Evolutionary conservation across 495 filamentous ascomycete species (phyloP), one percentile per base, ranked within the genome.

Genomic region (Niebla homalea): DNA sequence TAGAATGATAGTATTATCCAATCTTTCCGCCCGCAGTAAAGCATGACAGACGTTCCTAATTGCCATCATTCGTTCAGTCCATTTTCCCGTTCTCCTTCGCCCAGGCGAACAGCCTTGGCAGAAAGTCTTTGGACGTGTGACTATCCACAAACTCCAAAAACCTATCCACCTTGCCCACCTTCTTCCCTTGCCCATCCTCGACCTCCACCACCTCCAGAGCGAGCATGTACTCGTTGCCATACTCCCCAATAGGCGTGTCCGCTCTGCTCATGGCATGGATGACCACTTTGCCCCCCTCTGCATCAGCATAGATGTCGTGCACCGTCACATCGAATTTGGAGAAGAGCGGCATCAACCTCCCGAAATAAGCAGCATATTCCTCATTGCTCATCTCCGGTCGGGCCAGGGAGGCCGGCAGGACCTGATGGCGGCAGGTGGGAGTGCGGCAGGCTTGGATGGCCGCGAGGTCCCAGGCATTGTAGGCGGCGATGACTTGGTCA

Each of bases 101-200:
- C 39, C 21, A 19, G 10, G 18, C 18, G 21, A 19, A 23, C 47
- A 61, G 51, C 29, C 20, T 57, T 15, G 35, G 19, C 26, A 59
- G 36, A 20, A 53, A 52, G 1, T 35, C 21, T 11, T 14, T 18
- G 43, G 16, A 51, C n/a, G n/a, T n/a, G n/a, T 36, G 49, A 25
- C 48, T 43, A 57, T 67, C 65, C 23, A 67, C 54, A 52, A 62
- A 68, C 58, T 67, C 64, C n/a, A 56, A 26, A 8, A 32, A 32
- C 29, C 29, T 7, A 32, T 32, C 29, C 11, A 50, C 51, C 37
- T 48, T 57, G 12, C 46, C 51, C 38, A 67, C 56, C 50, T 63
- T 64, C 45, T 59, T 54, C 16, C 60, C 65, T 12, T 12, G 29
- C 8, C 29, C 29, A 32, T 32, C 29, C 5, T 32, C 29, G 46